phyloP scores from a whole-genome alignment of 495 filamentous ascomycete species.

The Neurospora cerealis region DNA sequence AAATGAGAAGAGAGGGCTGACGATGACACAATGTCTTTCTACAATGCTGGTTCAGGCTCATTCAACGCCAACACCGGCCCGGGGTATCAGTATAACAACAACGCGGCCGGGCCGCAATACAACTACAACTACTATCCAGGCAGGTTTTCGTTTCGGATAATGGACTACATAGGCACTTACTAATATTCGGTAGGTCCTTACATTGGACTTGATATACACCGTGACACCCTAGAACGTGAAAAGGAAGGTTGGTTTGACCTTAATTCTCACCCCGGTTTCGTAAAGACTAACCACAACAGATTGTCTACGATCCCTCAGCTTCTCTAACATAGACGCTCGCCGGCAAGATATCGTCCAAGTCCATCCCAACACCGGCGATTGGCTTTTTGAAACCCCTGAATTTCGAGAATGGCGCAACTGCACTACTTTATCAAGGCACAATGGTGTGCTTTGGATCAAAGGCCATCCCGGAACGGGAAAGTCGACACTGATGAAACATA shows the following conservation, averaged over 20 bases:
- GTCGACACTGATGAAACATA: conserved; percentile 17
- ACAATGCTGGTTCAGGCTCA: neutral
- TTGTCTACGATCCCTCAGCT: neutral
- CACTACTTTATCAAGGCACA: neutral
- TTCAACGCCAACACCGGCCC: neutral
- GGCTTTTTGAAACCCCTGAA: conserved; percentile 3
- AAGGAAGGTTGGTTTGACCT: no score
- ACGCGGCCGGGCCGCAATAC: neutral
- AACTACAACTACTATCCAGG: neutral
- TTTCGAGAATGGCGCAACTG: conserved; percentile 2
- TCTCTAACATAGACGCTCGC: neutral
- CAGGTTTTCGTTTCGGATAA: no score
- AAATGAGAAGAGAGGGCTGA: no score
- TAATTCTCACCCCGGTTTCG: no score
- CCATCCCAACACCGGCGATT: conserved; percentile 2
- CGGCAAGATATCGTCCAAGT: neutral
- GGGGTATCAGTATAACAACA: neutral
- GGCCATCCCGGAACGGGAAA: conserved; percentile 18
- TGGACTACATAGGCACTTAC: no score
- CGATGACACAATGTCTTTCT: no score
- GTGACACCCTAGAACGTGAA: no score
- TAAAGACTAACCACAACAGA: no score
- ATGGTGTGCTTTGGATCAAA: conserved; percentile 17
- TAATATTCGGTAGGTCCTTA: no score
- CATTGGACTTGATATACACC: no score